Percentiles rank a stretch among this genome's conserved stretches.
These are phyloP conservation scores for Purpureocillium lavendulum DNA, from an alignment of 2,329 filamentous ascomycete genomes.

Conservation along the genomic window DNA sequence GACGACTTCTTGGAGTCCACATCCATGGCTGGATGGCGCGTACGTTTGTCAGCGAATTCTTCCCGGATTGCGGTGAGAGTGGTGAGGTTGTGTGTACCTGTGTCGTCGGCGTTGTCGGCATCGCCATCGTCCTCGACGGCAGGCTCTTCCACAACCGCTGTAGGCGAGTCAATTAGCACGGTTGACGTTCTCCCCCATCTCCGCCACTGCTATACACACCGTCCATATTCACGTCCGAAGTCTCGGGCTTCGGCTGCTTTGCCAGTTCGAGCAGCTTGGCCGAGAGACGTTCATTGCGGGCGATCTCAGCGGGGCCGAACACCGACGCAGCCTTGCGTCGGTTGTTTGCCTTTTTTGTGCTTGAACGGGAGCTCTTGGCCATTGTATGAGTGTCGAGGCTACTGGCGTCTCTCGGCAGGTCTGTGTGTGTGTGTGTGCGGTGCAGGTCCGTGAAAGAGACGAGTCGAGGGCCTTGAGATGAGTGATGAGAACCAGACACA, in stretches of 20 bases:
- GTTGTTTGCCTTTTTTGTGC: conserved; percentile 75
- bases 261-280: conserved; percentile 78
- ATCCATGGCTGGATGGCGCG: conserved; percentile 40
- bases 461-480: no score
- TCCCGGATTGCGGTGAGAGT: no score
- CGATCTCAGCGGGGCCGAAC: conserved; percentile 75
- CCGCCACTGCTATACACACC: conserved; percentile 13
- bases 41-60: conserved; percentile 4
- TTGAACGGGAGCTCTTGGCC: conserved; percentile 82
- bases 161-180: background rate
- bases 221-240: conserved; percentile 41
- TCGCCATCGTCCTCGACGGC: conserved; percentile 17
- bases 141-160: conserved; percentile 15
- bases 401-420: no score
- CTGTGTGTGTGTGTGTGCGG: background rate
- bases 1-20: conserved; percentile 41
- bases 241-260: conserved; percentile 62
- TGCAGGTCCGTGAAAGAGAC: no score
- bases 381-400: conserved; percentile 43
- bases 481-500: no score
- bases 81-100: conserved; percentile 12
- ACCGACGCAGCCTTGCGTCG: conserved; percentile 69
- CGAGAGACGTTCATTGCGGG: conserved; percentile 73
- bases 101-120: conserved; percentile 17
- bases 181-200: no score